A percentile compares a stretch with the other conserved stretches of the same genome.
Conservation (phyloP, 169 alveolate genomes). For the Eimeria zaria region DNA sequence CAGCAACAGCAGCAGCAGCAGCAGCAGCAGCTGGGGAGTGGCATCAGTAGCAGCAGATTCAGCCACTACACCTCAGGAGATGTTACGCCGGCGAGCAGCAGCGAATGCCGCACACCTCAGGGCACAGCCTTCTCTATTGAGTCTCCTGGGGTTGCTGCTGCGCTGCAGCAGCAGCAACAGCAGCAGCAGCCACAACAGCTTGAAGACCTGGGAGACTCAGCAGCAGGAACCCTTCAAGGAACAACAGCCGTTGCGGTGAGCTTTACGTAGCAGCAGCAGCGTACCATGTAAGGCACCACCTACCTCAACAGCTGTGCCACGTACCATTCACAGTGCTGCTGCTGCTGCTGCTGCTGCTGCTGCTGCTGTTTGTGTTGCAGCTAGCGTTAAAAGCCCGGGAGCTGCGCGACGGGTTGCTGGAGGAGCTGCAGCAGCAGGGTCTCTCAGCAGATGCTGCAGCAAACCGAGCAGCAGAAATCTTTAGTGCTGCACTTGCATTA, state of each 20-base stretch:
- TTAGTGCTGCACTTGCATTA: slow-evolving; percentile 25
- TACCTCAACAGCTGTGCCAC: not conserved
- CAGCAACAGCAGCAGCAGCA: slow-evolving; percentile 27
- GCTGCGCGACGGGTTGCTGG: slow-evolving; percentile 41
- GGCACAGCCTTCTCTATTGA: slow-evolving; percentile 17
- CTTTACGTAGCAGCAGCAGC: not conserved
- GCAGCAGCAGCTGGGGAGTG: slow-evolving; percentile 26
- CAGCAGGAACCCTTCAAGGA: slow-evolving; percentile 32
- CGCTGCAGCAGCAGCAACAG: slow-evolving; percentile 57
- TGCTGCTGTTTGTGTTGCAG: slow-evolving; percentile 23
- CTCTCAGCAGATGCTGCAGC: slow-evolving; percentile 44
- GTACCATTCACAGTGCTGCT: not conserved
- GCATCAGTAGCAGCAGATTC: slow-evolving; percentile 25
- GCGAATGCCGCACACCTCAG: slow-evolving; percentile 58
- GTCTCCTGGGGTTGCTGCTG: slow-evolving; percentile 31
- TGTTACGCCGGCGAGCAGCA: slow-evolving; percentile 49
- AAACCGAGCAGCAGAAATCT: slow-evolving; percentile 42
- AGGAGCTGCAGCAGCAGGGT: slow-evolving; percentile 32
- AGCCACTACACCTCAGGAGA: slow-evolving; percentile 49
- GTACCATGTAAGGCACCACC: not conserved
- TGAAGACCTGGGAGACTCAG: not conserved
- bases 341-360: not conserved
- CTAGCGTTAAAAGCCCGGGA: slow-evolving; percentile 52
- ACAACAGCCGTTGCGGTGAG: slow-evolving; percentile 31
- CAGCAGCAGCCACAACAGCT: slow-evolving; percentile 19